These are phyloP conservation scores for Colletotrichum tofieldiae DNA, from an alignment of 2,329 filamentous ascomycete genomes.

Conservation along the genomic window DNA sequence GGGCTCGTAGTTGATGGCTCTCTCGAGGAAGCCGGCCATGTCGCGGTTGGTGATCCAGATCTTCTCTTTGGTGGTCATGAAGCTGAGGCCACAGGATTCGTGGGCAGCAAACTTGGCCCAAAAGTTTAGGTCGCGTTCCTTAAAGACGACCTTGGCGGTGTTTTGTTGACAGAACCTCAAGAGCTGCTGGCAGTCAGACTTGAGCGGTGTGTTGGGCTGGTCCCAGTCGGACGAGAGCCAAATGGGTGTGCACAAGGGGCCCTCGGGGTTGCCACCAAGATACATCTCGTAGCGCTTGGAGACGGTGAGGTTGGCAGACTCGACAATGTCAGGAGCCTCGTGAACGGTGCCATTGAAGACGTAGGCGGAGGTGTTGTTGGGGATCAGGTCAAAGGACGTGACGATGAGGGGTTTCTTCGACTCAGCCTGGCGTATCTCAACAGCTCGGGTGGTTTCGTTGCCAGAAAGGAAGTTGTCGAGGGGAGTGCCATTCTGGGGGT, in stretches of 20 bases:
- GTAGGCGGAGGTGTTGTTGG: constrained; percentile 32
- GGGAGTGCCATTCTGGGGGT: neutral
- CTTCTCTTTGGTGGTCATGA: constrained; percentile 14
- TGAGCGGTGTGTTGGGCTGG: constrained; percentile 11
- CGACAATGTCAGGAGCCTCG: neutral
- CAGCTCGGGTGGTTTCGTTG: neutral
- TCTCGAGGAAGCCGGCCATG: constrained; percentile 31
- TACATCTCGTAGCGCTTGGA: constrained; percentile 27
- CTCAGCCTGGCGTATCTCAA: neutral
- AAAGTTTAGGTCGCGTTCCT: constrained; percentile 22
- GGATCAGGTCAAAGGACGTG: constrained; percentile 14
- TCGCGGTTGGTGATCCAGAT: constrained; percentile 25
- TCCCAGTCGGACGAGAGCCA: constrained; percentile 33
- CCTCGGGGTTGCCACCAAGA: neutral
- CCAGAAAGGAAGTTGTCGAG: neutral
- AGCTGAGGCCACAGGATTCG: constrained; percentile 32
- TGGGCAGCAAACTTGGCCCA: constrained; percentile 32
- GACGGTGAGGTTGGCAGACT: neutral
- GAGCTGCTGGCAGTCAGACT: constrained; percentile 20
- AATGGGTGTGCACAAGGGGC: constrained; percentile 24
- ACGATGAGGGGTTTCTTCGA: constrained; percentile 18
- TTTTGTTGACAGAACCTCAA: constrained; percentile 19
- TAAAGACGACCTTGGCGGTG: constrained; percentile 30
- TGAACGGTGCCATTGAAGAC: constrained; percentile 9
- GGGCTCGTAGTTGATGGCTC: constrained; percentile 7